These are phyloP conservation scores for Ormosia semicastrata DNA, from an alignment of 306 rosid genomes.

Conservation along the genomic window DNA sequence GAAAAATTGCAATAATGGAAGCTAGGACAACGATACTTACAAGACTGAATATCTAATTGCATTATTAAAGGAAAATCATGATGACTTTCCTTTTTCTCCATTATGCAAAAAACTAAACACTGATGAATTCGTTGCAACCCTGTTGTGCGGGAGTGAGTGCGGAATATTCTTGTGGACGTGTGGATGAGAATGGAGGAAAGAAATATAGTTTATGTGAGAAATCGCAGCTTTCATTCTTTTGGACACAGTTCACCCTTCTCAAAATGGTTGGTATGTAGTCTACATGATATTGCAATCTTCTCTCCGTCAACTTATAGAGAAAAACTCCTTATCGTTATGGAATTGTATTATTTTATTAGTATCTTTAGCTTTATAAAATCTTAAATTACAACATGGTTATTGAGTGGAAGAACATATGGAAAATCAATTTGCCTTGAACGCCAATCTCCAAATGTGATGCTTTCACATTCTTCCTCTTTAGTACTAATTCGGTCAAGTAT, in stretches of 20 bases:
- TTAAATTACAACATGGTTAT: no score
- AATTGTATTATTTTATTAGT: not conserved
- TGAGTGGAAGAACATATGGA: no score
- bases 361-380: not conserved
- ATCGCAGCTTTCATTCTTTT: not conserved
- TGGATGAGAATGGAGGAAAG: not conserved
- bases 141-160: not conserved
- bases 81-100: not conserved
- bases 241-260: not conserved
- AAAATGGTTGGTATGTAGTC: constrained; percentile 19
- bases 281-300: not conserved
- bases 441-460: no score
- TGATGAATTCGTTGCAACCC: not conserved
- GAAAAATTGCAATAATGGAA: not conserved
- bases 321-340: not conserved
- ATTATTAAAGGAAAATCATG: not conserved
- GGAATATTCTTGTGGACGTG: not conserved
- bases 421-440: no score
- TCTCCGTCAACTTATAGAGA: not conserved
- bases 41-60: not conserved
- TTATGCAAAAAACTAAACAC: no score
- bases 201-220: not conserved
- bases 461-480: no score
- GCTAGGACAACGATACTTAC: not conserved
- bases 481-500: no score